Percentiles rank a stretch among this genome's conserved stretches.
Conservation (phyloP, 1,284 basidiomycete species). For the Fomitopsis schrenkii region DNA sequence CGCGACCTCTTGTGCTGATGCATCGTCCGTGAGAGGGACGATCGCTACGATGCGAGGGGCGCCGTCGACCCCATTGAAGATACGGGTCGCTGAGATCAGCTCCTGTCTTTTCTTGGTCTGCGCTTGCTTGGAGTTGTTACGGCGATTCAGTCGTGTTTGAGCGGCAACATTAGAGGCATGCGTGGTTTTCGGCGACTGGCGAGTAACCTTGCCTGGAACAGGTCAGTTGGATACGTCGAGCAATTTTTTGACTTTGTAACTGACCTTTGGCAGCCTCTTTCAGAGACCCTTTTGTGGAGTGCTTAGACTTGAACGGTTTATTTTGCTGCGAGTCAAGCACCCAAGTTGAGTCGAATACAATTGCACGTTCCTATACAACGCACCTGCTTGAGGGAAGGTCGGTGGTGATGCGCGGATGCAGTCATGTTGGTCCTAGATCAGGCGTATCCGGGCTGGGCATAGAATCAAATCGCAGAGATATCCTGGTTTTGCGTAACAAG, state of each 20-base stretch:
- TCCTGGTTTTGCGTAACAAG: background rate
- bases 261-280: slow-evolving; percentile 82
- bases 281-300: slow-evolving; percentile 79
- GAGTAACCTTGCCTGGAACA: slow-evolving; percentile 47
- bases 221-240: background rate
- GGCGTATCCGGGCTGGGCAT: background rate
- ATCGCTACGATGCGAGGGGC: slow-evolving; percentile 79
- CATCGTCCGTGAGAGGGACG: slow-evolving; percentile 71
- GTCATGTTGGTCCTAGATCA: background rate
- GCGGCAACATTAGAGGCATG: slow-evolving; percentile 38
- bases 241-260: slow-evolving; percentile 5
- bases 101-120: slow-evolving; percentile 69
- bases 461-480: background rate
- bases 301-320: slow-evolving; percentile 87
- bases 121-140: slow-evolving; percentile 78
- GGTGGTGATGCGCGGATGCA: slow-evolving; percentile 46
- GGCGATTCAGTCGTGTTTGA: slow-evolving; percentile 65
- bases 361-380: slow-evolving; percentile 10
- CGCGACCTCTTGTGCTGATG: slow-evolving; percentile 50
- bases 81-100: slow-evolving; percentile 64
- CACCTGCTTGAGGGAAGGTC: slow-evolving; percentile 85
- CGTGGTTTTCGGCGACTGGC: slow-evolving; percentile 49
- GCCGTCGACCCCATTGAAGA: slow-evolving; percentile 76
- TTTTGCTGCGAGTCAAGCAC: slow-evolving; percentile 56
- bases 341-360: background rate